Conservation (phyloP, 257 asterid species). For the Gentiana macrophylla region DNA sequence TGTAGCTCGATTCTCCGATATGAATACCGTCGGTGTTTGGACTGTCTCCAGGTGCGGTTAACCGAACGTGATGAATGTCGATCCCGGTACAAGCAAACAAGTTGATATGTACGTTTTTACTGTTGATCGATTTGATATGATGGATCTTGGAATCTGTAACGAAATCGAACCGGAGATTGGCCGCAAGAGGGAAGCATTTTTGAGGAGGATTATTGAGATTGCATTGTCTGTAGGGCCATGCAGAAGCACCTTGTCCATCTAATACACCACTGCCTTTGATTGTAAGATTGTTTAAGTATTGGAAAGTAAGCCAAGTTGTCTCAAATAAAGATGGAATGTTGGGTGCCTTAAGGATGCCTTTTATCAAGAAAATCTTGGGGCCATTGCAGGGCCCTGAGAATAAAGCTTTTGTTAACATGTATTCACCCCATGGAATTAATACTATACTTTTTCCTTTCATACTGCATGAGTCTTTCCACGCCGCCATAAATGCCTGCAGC, state of each 20-base stretch:
- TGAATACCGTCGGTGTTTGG: conserved; percentile 19
- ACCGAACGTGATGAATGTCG: background rate
- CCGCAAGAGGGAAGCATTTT: background rate
- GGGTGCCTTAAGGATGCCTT: conserved; percentile 47
- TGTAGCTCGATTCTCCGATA: conserved; percentile 3
- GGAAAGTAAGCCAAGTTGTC: conserved; percentile 62
- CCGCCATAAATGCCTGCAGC: conserved; percentile 38
- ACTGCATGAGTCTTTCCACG: conserved; percentile 57
- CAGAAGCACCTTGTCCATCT: conserved; percentile 63
- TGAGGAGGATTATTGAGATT: conserved; percentile 29
- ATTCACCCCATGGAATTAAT: conserved; percentile 37
- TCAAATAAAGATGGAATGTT: conserved; percentile 19
- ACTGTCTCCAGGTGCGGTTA: conserved; percentile 11
- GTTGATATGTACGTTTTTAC: conserved; percentile 13
- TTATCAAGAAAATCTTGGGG: conserved; percentile 17
- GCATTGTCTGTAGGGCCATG: conserved; percentile 68
- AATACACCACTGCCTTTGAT: conserved; percentile 58
- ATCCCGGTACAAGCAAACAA: conserved; percentile 1
- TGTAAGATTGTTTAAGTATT: conserved; percentile 25
- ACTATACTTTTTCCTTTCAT: conserved; percentile 34
- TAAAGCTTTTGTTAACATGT: conserved; percentile 20
- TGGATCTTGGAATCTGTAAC: conserved; percentile 4
- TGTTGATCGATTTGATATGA: conserved; percentile 12
- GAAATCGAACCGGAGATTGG: conserved; percentile 5
- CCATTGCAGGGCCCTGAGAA: conserved; percentile 53